Conservation (phyloP, 169 alveolate species). For the Cryptosporidium xiaoi region DNA sequence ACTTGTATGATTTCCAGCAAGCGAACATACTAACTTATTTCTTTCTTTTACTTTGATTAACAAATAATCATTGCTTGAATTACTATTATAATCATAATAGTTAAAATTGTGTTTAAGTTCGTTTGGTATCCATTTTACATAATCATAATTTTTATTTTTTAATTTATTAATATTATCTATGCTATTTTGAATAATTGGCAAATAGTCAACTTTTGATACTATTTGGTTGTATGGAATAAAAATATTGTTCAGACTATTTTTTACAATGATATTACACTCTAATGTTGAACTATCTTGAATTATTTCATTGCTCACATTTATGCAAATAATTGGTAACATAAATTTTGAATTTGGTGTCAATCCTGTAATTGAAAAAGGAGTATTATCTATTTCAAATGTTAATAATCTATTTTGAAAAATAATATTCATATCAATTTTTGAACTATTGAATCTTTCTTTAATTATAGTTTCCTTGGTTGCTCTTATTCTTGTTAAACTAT, state of each 20-base stretch:
- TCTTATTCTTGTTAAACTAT: slow-evolving; percentile 48
- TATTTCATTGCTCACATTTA: neutral
- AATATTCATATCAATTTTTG: neutral
- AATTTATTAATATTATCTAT: neutral
- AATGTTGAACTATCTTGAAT: neutral
- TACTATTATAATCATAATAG: neutral
- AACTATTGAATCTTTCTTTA: neutral
- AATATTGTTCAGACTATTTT: slow-evolving; percentile 5
- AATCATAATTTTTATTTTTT: neutral
- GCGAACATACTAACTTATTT: too few relatives aligned
- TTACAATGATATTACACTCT: slow-evolving; percentile 18
- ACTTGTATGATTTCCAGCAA: too few relatives aligned
- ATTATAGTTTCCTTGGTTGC: slow-evolving; percentile 2
- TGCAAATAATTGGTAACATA: slow-evolving; percentile 47
- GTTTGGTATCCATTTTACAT: slow-evolving; percentile 57
- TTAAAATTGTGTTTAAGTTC: slow-evolving; percentile 46
- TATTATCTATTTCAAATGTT: slow-evolving; percentile 14
- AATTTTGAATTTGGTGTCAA: slow-evolving; percentile 41
- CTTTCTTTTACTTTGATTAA: too few relatives aligned
- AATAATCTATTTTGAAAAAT: slow-evolving; percentile 45
- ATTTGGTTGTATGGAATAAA: slow-evolving; percentile 55
- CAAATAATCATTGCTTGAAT: too few relatives aligned
- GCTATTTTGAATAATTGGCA: slow-evolving; percentile 19
- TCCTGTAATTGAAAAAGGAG: slow-evolving; percentile 40
- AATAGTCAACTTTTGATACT: slow-evolving; percentile 21